Conservation (phyloP, 176 grass and related monocot genomes). For the Tillandsia leiboldiana region DNA sequence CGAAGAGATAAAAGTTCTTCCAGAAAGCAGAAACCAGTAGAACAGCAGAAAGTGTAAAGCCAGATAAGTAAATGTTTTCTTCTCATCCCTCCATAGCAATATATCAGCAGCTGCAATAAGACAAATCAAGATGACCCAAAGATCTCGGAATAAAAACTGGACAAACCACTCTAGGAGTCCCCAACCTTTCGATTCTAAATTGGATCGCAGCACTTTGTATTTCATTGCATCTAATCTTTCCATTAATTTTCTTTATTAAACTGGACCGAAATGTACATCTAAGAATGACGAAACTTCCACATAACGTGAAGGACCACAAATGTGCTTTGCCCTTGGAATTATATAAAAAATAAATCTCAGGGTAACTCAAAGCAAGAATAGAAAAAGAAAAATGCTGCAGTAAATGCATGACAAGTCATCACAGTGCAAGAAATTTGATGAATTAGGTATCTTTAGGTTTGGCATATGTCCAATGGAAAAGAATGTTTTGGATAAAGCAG, state of each 20-base stretch:
- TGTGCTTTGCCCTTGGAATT: not conserved
- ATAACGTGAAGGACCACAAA: too few species aligned
- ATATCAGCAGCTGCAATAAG: conserved; percentile 68
- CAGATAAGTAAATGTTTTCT: conserved; percentile 77
- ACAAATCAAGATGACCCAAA: conserved; percentile 6
- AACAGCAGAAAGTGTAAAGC: conserved; percentile 66
- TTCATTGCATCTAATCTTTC: not conserved
- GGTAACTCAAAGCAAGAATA: not conserved
- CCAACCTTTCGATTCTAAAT: too few species aligned
- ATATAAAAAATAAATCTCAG: not conserved
- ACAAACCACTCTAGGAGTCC: too few species aligned
- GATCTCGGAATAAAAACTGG: not conserved
- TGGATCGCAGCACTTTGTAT: too few species aligned
- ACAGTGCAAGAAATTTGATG: not conserved
- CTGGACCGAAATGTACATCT: too few species aligned
- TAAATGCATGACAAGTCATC: not conserved
- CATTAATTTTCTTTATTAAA: not conserved
- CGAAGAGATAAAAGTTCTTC: conserved; percentile 74
- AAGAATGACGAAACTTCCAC: too few species aligned
- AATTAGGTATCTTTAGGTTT: not conserved
- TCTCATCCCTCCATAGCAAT: conserved; percentile 97
- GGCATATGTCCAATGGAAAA: conserved; percentile 1
- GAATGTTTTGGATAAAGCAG: conserved; percentile 8
- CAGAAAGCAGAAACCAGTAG: conserved; percentile 93
- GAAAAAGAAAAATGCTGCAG: not conserved